Evolutionary conservation across 1,284 basidiomycete genomes (phyloP).

Genomic region (Pseudozyma tsukubaensis): DNA sequence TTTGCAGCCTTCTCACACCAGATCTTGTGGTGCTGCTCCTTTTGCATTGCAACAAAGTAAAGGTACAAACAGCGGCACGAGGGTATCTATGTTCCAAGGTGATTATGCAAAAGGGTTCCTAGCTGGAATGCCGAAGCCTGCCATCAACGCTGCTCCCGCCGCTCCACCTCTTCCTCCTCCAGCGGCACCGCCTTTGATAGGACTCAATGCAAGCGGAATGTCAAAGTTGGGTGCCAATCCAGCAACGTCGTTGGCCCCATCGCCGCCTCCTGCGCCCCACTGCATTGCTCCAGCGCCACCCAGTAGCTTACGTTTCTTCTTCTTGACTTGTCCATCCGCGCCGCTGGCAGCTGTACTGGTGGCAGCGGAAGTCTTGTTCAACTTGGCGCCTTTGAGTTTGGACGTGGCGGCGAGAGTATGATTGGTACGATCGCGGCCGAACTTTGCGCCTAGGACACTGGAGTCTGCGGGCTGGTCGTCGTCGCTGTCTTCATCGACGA

Average conservation of each 20-base stretch:
- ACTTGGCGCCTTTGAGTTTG: conserved; percentile 5
- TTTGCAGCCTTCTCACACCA: too few species aligned
- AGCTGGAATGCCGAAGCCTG: conserved; percentile 29
- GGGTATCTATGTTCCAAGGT: too few species aligned
- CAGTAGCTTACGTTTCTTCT: conserved; percentile 48
- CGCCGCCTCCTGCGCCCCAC: conserved; percentile 18
- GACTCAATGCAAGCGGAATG: conserved; percentile 40
- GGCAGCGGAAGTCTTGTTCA: neutral
- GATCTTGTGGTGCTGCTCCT: too few species aligned
- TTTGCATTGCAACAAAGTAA: too few species aligned
- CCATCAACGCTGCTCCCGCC: conserved; percentile 14
- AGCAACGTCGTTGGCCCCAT: conserved; percentile 13
- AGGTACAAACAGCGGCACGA: too few species aligned
- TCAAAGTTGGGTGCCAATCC: conserved; percentile 48
- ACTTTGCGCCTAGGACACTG: conserved; percentile 22
- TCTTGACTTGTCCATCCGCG: conserved; percentile 23
- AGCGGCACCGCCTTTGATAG: conserved; percentile 29
- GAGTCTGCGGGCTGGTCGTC: conserved; percentile 24
- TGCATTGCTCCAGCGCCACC: conserved; percentile 28
- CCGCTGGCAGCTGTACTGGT: neutral
- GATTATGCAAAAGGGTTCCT: conserved; percentile 28
- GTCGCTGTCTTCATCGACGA: conserved; percentile 9
- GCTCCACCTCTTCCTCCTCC: conserved; percentile 2
- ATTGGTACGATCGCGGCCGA: conserved; percentile 45
- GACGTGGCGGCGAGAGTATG: neutral